A percentile compares a stretch with the other conserved stretches of the same genome.
phyloP scores from a whole-genome alignment of 2,329 filamentous ascomycete species.

The Aspergillus ochraceoroseus region DNA sequence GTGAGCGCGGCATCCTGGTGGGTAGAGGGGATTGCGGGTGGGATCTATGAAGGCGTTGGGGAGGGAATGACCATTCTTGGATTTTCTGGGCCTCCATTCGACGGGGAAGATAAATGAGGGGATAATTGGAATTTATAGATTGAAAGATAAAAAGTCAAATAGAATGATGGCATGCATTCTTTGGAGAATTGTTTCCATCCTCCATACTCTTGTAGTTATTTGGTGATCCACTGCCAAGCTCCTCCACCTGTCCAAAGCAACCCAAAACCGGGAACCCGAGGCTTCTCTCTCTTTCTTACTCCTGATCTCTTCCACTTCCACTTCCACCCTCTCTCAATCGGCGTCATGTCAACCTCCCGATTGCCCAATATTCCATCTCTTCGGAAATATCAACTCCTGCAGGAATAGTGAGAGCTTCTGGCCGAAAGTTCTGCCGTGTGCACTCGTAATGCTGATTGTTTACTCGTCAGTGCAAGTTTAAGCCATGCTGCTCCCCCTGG shows the following conservation, averaged over 20 bases:
- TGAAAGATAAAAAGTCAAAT: too few relatives aligned
- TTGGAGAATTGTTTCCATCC: too few relatives aligned
- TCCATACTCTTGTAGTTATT: too few relatives aligned
- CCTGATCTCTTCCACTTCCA: too few relatives aligned
- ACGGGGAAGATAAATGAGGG: background rate
- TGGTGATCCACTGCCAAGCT: conserved; percentile 7
- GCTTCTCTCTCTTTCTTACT: too few relatives aligned
- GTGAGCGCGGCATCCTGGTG: conserved; percentile 57
- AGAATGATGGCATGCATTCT: too few relatives aligned
- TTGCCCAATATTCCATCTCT: conserved; percentile 49
- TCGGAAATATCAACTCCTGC: conserved; percentile 68
- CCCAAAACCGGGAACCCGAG: too few relatives aligned
- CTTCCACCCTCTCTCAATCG: too few relatives aligned
- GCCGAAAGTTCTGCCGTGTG: background rate
- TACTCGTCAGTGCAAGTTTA: conserved; percentile 61
- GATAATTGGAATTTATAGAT: background rate
- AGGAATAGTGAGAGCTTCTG: conserved; percentile 65
- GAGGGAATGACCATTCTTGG: conserved; percentile 51
- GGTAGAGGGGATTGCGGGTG: conserved; percentile 59
- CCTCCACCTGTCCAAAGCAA: conserved; percentile 2
- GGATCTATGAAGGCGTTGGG: conserved; percentile 60
- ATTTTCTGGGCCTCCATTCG: conserved; percentile 12
- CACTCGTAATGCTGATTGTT: conserved; percentile 3
- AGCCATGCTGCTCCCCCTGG: conserved; percentile 79
- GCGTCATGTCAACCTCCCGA: conserved; percentile 26